Conservation (phyloP, 1,284 basidiomycete species). For the Nidula niveotomentosa region DNA sequence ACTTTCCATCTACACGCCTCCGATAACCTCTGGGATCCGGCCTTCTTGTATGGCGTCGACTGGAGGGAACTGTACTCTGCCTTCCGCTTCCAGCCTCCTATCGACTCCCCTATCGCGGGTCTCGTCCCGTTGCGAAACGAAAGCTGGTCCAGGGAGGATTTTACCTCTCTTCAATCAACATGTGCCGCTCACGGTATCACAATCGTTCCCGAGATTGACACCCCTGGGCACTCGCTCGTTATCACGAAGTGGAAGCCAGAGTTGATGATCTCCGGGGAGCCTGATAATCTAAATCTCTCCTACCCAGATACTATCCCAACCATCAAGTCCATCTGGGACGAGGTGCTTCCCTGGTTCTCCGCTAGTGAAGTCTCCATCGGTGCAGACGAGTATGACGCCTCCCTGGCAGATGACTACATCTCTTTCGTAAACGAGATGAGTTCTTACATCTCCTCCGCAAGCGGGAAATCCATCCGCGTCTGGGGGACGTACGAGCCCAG, state of each 20-base stretch:
- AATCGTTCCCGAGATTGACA: not conserved
- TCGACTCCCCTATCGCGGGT: not conserved
- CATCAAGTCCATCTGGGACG: not conserved
- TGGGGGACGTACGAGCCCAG: not conserved
- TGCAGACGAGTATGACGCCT: not conserved
- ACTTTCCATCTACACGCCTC: not conserved
- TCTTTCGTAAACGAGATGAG: not conserved
- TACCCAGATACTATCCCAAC: not conserved
- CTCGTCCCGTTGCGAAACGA: not conserved
- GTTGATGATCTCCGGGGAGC: not conserved
- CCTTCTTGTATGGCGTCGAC: not conserved
- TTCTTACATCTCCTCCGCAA: not conserved
- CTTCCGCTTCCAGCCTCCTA: not conserved
- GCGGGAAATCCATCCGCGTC: not conserved
- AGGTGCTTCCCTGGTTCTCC: not conserved
- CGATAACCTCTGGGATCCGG: not conserved
- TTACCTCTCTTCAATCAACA: not conserved
- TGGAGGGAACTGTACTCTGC: not conserved
- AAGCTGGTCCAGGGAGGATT: not conserved
- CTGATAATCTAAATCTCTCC: not conserved
- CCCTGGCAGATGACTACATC: slow-evolving; percentile 1
- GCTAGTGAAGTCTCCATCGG: not conserved
- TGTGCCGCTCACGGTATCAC: not conserved
- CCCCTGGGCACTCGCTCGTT: not conserved
- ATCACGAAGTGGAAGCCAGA: slow-evolving; percentile 1